Evolutionary conservation across 2,329 filamentous ascomycete species (phyloP).

Genomic region (Boeremia lycopersici): DNA sequence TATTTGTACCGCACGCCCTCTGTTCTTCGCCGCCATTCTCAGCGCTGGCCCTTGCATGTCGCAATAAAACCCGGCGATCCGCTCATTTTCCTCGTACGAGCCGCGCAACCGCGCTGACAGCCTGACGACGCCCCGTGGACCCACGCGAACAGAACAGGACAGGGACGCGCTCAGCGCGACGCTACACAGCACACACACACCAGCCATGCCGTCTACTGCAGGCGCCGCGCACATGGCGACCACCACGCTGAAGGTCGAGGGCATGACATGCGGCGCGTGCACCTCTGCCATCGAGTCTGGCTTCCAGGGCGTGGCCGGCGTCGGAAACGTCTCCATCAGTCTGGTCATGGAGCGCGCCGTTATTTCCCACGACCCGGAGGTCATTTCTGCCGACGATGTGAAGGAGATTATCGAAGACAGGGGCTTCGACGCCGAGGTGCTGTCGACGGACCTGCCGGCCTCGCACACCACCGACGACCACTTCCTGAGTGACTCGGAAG

Average conservation of each 20-base stretch:
- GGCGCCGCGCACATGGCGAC: conserved; percentile 70
- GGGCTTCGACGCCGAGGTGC: conserved; percentile 87
- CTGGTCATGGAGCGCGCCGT: conserved; percentile 97
- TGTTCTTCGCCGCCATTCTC: conserved; percentile 12
- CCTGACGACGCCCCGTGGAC: conserved; percentile 16
- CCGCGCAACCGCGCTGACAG: conserved; percentile 21
- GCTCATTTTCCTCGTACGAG: conserved; percentile 20
- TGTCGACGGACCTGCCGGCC: conserved; percentile 77
- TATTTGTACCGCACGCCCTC: neutral
- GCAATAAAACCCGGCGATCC: conserved; percentile 17
- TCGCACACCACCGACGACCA: conserved; percentile 47
- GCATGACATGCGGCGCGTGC: conserved; percentile 88
- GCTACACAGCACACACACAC: conserved; percentile 24
- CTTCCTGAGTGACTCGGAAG: conserved; percentile 45
- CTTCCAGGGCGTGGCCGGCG: conserved; percentile 80
- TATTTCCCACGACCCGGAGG: conserved; percentile 80
- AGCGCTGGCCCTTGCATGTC: conserved; percentile 17
- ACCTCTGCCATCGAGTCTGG: conserved; percentile 94
- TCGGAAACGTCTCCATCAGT: conserved; percentile 87
- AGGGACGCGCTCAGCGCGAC: conserved; percentile 7
- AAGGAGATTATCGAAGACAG: conserved; percentile 88
- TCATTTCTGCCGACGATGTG: conserved; percentile 75
- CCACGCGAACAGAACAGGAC: conserved; percentile 5
- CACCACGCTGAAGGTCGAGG: conserved; percentile 87
- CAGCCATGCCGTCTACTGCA: conserved; percentile 17